Evolutionary conservation across 148 eudicot species (phyloP).

Genomic region (Polygonum maritimum): DNA sequence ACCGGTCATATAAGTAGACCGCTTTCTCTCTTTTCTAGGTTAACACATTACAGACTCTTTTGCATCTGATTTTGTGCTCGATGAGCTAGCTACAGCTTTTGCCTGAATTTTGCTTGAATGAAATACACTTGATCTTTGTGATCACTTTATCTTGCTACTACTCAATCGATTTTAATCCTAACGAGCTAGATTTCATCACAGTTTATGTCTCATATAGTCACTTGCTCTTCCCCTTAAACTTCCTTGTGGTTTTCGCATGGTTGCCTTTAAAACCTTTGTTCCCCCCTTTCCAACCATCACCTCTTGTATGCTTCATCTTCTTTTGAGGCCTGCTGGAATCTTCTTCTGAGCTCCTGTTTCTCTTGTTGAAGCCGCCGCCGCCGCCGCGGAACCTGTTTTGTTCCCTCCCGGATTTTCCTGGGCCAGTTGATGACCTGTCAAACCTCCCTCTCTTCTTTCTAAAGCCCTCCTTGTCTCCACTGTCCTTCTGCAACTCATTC

Average conservation of each 20-base stretch:
- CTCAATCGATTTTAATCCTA: too few relatives aligned
- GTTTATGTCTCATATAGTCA: neutral
- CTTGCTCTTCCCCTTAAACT: slow-evolving; percentile 1
- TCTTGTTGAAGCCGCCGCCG: neutral
- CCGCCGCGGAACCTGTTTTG: neutral
- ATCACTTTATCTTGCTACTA: too few relatives aligned
- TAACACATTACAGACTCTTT: too few relatives aligned
- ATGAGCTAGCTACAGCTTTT: too few relatives aligned
- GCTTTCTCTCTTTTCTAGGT: too few relatives aligned
- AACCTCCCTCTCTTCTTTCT: slow-evolving; percentile 1
- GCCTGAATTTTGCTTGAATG: too few relatives aligned
- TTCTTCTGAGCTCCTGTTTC: neutral
- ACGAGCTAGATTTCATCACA: too few relatives aligned
- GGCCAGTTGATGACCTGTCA: neutral
- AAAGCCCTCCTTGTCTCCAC: neutral
- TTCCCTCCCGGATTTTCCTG: neutral
- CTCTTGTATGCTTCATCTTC: slow-evolving; percentile 6
- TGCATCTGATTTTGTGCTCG: too few relatives aligned
- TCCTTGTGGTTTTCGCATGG: neutral
- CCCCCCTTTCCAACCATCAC: slow-evolving; percentile 7
- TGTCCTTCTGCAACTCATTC: neutral
- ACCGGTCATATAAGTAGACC: too few relatives aligned
- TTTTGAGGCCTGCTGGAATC: slow-evolving; percentile 2
- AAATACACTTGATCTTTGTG: too few relatives aligned
- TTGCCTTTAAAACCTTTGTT: neutral